Evolutionary conservation across 192 early-diverging fungal genomes (phyloP).

Genomic region (Phycomyces nitens): DNA sequence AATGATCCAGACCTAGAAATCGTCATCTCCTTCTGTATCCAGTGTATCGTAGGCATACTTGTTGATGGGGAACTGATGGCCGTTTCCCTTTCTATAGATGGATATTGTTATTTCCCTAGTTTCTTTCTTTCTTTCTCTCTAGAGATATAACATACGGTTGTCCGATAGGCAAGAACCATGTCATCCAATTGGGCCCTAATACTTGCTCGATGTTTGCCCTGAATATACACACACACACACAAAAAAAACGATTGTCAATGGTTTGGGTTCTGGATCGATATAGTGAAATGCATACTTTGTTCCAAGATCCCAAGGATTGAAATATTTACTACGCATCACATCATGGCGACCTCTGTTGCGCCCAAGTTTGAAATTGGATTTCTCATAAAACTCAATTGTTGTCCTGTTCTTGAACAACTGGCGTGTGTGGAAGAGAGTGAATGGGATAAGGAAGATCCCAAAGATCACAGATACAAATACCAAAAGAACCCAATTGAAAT

Average conservation of each 20-base stretch:
- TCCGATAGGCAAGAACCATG: constrained; percentile 28
- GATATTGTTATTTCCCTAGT: constrained; percentile 2
- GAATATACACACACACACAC: not conserved
- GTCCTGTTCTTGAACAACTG: constrained; percentile 50
- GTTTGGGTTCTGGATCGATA: too few species aligned
- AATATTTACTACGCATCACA: constrained; percentile 30
- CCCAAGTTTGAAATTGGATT: constrained; percentile 27
- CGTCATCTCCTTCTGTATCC: constrained; percentile 27
- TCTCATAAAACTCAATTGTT: constrained; percentile 50
- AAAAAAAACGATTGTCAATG: too few species aligned
- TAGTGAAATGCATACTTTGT: too few species aligned
- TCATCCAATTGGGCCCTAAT: constrained; percentile 11
- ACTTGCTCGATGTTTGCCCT: constrained; percentile 35
- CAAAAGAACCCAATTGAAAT: constrained; percentile 40
- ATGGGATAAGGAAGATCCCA: constrained; percentile 45
- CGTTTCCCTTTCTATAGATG: constrained; percentile 32
- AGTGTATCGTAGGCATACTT: constrained; percentile 32
- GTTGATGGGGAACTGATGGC: constrained; percentile 26
- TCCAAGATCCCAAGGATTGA: constrained; percentile 39
- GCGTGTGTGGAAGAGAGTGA: constrained; percentile 46
- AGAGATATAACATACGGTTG: constrained; percentile 25
- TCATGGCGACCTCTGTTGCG: constrained; percentile 3
- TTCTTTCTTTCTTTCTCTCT: not conserved
- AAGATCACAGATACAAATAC: constrained; percentile 40
- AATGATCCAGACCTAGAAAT: not conserved